Conservation (phyloP, 129 eudicot species). For the Dittrichia graveolens region DNA sequence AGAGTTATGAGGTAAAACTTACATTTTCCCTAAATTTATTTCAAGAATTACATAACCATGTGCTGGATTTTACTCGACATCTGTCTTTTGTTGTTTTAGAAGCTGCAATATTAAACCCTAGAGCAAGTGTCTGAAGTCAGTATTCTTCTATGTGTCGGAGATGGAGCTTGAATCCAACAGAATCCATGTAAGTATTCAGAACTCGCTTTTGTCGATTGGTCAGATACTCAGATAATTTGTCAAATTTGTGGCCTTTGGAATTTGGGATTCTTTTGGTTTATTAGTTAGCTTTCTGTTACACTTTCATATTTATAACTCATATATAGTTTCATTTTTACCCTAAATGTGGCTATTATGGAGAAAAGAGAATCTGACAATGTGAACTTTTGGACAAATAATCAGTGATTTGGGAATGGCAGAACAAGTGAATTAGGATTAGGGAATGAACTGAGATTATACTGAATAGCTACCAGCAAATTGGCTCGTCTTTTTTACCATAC, state of each 20-base stretch:
- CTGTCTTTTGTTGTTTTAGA: conserved; percentile 14
- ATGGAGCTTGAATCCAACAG: conserved; percentile 34
- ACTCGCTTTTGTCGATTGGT: background rate
- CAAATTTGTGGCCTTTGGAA: conserved; percentile 15
- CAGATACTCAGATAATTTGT: background rate
- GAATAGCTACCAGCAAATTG: background rate
- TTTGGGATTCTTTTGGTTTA: conserved; percentile 9
- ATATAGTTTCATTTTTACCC: conserved; percentile 2
- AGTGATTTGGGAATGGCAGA: conserved; percentile 12
- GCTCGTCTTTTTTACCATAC: conserved; percentile 6
- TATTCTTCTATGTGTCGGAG: conserved; percentile 23
- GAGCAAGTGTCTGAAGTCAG: conserved; percentile 14
- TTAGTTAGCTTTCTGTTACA: conserved; percentile 18
- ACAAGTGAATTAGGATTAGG: conserved; percentile 12
- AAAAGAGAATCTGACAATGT: background rate
- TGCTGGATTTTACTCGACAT: background rate
- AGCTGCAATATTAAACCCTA: conserved; percentile 25
- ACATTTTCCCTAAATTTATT: background rate
- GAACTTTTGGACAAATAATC: conserved; percentile 7
- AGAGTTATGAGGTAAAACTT: conserved; percentile 23
- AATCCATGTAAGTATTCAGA: conserved; percentile 33
- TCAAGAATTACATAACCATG: background rate
- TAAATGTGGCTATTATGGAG: background rate
- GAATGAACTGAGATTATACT: background rate
- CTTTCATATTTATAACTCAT: background rate